Evolutionary conservation across 768 basidiomycete genomes (phyloP), one percentile per base, ranked within the genome.

Genomic region (Podaxis rugospora): DNA sequence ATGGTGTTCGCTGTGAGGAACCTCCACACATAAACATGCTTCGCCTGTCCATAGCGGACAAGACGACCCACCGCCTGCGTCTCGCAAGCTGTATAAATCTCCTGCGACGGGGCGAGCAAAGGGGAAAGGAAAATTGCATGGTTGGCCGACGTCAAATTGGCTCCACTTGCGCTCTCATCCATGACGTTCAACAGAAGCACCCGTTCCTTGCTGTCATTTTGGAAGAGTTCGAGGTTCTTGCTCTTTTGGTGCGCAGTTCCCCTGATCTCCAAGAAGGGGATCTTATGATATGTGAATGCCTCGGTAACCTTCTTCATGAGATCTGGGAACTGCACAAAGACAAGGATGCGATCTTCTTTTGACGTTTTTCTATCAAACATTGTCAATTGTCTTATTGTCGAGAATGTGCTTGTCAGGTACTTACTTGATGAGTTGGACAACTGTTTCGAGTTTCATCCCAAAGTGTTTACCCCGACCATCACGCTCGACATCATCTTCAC

Each of bases 251-350:
- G 80, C 4, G 91, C 88, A 3, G 84, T 82, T 44, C 94, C 93
- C 61, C 84, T 86, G 74, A 96, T 92, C 69, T 93, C 88, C 55
- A 92, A 80, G 76, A 84, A 93, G 46, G 80, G 79, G 67, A 97
- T 85, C 47, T 84, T 82, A 69, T 92, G 81, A 56, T 83, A 83
- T 1, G 71, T 76, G 64, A 98, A 82, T 0, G 93, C 92, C 63
- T 93, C 90, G 6, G 86, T 86, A 32, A 97, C 91, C 72, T 96
- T 97, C 69, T 86, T 86, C 83, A 91, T 93, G 61, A 98, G 81
- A 74, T 97, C 95, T 4, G 85, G 88, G 80, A 95, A 98, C 69
- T 98, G 95, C n/a, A 96, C 91, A 74, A 98, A 98, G 63, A 98
- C 83, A 47, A 98, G 83, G 16, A 95, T 84, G 6, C 92, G 87